Conservation (phyloP, 805 yeast genomes). For the Tetrapisispora nanseiensis region DNA sequence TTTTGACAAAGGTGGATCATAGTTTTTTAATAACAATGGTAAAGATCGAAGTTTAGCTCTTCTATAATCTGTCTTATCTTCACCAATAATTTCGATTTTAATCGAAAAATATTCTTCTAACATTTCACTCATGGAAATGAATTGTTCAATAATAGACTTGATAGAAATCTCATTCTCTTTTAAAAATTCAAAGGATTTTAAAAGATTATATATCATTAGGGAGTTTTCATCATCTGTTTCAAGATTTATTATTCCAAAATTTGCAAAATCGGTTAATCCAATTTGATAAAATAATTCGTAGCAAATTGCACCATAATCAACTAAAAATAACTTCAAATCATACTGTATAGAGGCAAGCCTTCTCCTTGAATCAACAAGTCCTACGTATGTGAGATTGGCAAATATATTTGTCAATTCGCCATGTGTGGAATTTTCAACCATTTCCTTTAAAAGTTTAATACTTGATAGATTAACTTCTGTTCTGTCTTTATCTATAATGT, state of each 20-base stretch:
- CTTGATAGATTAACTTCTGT: constrained; percentile 46
- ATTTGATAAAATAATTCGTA: constrained; percentile 72
- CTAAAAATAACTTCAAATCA: constrained; percentile 64
- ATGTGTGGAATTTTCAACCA: constrained; percentile 39
- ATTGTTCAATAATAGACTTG: constrained; percentile 15
- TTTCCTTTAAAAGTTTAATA: constrained; percentile 43
- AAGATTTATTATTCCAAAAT: constrained; percentile 56
- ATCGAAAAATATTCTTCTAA: constrained; percentile 68
- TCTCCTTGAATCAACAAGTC: constrained; percentile 62
- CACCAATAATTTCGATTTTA: constrained; percentile 20
- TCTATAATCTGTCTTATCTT: constrained; percentile 21
- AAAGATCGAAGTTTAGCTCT: constrained; percentile 37
- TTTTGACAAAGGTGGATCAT: constrained; percentile 53
- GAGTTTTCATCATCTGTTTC: constrained; percentile 4
- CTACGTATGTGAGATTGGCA: constrained; percentile 64
- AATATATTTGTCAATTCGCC: constrained; percentile 56
- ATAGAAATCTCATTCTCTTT: constrained; percentile 13
- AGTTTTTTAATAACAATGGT: constrained; percentile 61
- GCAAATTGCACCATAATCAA: constrained; percentile 68
- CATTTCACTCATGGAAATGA: constrained; percentile 62
- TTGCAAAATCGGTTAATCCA: constrained; percentile 66
- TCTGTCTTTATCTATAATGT: constrained; percentile 21
- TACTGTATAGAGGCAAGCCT: constrained; percentile 78
- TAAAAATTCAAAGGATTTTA: constrained; percentile 13
- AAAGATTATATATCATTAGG: constrained; percentile 12